Conservation (phyloP, 306 rosid species). For the Malus orientalis region DNA sequence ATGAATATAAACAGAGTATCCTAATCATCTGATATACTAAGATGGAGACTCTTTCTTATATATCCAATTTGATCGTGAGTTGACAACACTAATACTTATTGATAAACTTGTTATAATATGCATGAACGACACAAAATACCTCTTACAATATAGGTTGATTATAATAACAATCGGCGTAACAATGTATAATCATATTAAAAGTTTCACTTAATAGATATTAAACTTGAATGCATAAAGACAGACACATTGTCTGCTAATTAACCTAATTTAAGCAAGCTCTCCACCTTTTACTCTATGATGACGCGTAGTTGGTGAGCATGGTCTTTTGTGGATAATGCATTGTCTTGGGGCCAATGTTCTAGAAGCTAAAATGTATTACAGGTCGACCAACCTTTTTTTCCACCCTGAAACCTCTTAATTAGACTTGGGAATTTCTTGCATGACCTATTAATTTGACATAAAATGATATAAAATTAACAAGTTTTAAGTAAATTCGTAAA, state of each 20-base stretch:
- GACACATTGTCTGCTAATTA: background rate
- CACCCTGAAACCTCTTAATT: no score
- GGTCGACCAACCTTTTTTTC: conserved; percentile 10
- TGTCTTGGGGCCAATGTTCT: conserved; percentile 17
- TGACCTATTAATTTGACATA: no score
- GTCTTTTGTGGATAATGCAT: background rate
- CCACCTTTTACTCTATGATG: background rate
- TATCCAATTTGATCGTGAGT: background rate
- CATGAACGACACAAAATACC: background rate
- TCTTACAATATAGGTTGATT: background rate
- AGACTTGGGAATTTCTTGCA: no score
- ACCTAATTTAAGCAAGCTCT: background rate
- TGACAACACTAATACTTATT: no score
- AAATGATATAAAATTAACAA: no score
- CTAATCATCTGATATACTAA: background rate
- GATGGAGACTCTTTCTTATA: no score
- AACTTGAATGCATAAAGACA: background rate
- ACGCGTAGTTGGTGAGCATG: background rate
- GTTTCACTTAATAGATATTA: no score
- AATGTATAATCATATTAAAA: background rate
- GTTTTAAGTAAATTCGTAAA: no score
- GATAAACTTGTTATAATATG: background rate
- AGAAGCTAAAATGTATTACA: conserved; percentile 23
- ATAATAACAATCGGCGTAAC: background rate
- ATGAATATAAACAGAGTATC: background rate